A percentile compares a stretch with the other conserved stretches of the same genome.
phyloP scores from a whole-genome alignment of 1,284 basidiomycete species.

The Cerrena zonata region DNA sequence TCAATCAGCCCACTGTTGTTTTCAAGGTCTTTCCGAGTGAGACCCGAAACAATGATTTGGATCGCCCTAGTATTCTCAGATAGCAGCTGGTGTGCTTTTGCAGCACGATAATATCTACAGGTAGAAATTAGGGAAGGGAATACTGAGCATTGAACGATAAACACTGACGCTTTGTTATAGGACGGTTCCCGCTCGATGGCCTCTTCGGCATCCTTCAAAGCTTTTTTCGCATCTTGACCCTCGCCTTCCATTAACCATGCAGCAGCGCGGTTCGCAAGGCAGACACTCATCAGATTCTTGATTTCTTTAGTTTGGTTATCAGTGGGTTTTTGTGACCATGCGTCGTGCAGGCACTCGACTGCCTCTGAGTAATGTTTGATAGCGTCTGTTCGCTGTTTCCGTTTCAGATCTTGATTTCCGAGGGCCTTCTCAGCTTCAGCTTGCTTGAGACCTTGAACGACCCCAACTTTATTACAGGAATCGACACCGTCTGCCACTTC shows the following conservation, averaged over 20 bases:
- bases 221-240: slow-evolving; percentile 17
- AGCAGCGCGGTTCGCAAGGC: slow-evolving; percentile 30
- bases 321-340: slow-evolving; percentile 25
- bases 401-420: slow-evolving; percentile 28
- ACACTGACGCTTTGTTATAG: slow-evolving; percentile 19
- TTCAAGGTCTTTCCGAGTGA: slow-evolving; percentile 10
- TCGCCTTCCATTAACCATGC: slow-evolving; percentile 17
- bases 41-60: slow-evolving; percentile 13
- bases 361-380: slow-evolving; percentile 30
- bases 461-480: slow-evolving; percentile 22
- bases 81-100: slow-evolving; percentile 18
- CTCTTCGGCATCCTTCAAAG: slow-evolving; percentile 16
- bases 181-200: slow-evolving; percentile 11
- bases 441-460: slow-evolving; percentile 17
- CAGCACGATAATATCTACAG: slow-evolving; percentile 20
- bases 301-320: slow-evolving; percentile 24
- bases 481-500: slow-evolving; percentile 27
- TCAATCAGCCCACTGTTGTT: slow-evolving; percentile 18
- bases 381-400: slow-evolving; percentile 26
- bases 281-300: slow-evolving; percentile 27
- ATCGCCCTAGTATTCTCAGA: slow-evolving; percentile 10
- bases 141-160: background rate
- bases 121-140: background rate
- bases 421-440: slow-evolving; percentile 24
- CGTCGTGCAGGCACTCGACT: slow-evolving; percentile 26